Percentiles rank a stretch among this genome's conserved stretches.
phyloP scores from a whole-genome alignment of 768 basidiomycete species.

The Pisolithus microcarpus region DNA sequence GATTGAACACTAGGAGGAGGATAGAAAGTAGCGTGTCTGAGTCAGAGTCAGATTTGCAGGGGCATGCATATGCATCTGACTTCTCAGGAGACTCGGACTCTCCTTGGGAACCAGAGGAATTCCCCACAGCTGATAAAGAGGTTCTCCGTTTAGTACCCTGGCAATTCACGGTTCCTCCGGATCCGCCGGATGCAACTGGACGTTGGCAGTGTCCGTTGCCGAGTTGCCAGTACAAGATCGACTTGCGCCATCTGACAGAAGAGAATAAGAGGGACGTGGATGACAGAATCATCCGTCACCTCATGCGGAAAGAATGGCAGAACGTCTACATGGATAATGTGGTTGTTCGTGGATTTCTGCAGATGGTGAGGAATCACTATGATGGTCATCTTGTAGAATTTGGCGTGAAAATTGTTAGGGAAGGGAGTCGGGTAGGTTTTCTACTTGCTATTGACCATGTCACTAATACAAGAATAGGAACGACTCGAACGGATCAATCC shows the following conservation, averaged over 20 bases:
- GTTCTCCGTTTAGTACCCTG: slow-evolving; percentile 29
- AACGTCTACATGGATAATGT: slow-evolving; percentile 26
- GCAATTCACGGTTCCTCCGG: slow-evolving; percentile 30
- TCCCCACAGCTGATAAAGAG: slow-evolving; percentile 16
- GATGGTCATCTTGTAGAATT: slow-evolving; percentile 13
- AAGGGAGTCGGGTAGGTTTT: slow-evolving; percentile 10
- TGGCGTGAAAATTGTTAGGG: slow-evolving; percentile 14
- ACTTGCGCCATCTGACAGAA: slow-evolving; percentile 37
- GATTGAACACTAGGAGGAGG: background rate
- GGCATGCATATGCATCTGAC: slow-evolving; percentile 45
- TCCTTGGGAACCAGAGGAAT: slow-evolving; percentile 31
- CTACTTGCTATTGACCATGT: background rate
- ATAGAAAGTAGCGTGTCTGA: slow-evolving; percentile 7
- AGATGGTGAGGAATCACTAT: slow-evolving; percentile 24
- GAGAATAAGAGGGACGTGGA: slow-evolving; percentile 26
- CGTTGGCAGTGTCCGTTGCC: slow-evolving; percentile 46
- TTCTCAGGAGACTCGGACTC: slow-evolving; percentile 48
- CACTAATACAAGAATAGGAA: slow-evolving; percentile 3
- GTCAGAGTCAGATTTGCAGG: slow-evolving; percentile 18
- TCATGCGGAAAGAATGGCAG: slow-evolving; percentile 31
- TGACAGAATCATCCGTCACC: slow-evolving; percentile 10
- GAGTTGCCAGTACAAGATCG: slow-evolving; percentile 38
- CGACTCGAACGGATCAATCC: slow-evolving; percentile 7
- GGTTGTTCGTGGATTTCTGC: slow-evolving; percentile 17
- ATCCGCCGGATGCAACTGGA: slow-evolving; percentile 36